A percentile compares a stretch with the other conserved stretches of the same genome.
Evolutionary conservation across 1,284 basidiomycete species (phyloP).

Genomic region (Ustilago lituana): DNA sequence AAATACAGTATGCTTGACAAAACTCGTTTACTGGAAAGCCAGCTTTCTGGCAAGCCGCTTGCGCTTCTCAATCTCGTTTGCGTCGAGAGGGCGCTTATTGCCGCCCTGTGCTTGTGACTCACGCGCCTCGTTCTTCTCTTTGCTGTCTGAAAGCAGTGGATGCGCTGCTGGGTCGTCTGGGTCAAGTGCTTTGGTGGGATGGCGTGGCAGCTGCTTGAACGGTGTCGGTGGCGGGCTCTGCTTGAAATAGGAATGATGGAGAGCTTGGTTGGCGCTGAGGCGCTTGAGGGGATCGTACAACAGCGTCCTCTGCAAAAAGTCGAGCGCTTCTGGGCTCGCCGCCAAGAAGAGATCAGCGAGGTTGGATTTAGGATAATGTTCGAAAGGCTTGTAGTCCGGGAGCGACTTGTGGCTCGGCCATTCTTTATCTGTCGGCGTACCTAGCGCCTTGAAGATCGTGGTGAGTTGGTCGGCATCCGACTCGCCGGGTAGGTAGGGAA

Average conservation of each 20-base stretch:
- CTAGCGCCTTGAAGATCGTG: constrained; percentile 90
- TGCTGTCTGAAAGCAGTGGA: constrained; percentile 48
- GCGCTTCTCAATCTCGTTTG: constrained; percentile 55
- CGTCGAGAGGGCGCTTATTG: constrained; percentile 43
- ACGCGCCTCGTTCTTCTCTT: constrained; percentile 47
- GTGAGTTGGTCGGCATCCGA: constrained; percentile 96
- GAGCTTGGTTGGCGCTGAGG: constrained; percentile 73
- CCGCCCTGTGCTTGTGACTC: constrained; percentile 6
- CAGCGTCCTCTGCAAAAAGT: constrained; percentile 81
- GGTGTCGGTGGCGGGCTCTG: constrained; percentile 55
- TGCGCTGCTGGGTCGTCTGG: constrained; percentile 35
- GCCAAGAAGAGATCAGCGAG: constrained; percentile 88
- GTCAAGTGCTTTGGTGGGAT: constrained; percentile 47
- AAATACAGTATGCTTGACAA: background rate
- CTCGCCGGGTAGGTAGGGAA: constrained; percentile 90
- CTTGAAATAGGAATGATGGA: constrained; percentile 62
- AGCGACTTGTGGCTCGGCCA: constrained; percentile 86
- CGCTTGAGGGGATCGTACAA: constrained; percentile 86
- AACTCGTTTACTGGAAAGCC: constrained; percentile 36
- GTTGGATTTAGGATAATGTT: constrained; percentile 78
- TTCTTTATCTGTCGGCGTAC: constrained; percentile 92
- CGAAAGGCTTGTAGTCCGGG: constrained; percentile 54
- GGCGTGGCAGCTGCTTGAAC: constrained; percentile 53
- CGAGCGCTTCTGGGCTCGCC: constrained; percentile 85
- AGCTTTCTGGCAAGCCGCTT: constrained; percentile 58